A percentile compares a stretch with the other conserved stretches of the same genome.
Conservation (phyloP, 805 yeast species). For the Saccharomycopsis babjevae region DNA sequence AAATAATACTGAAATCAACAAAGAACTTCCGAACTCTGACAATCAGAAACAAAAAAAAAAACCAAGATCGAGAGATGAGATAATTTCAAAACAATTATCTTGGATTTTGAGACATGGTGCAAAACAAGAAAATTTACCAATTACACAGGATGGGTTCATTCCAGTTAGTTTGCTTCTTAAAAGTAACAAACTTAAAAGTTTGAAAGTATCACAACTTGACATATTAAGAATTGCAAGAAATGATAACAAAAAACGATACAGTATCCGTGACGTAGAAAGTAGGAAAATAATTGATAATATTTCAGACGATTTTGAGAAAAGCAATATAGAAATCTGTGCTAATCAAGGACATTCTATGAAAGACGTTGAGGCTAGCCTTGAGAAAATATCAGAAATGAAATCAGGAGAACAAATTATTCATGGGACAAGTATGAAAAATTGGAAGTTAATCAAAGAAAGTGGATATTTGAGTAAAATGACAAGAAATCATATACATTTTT, state of each 20-base stretch:
- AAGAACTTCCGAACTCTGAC: neutral
- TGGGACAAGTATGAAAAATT: slow-evolving; percentile 55
- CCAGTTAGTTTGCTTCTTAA: slow-evolving; percentile 40
- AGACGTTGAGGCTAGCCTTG: slow-evolving; percentile 33
- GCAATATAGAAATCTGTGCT: slow-evolving; percentile 50
- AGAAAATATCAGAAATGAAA: slow-evolving; percentile 26
- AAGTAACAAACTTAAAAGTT: slow-evolving; percentile 49
- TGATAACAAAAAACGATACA: slow-evolving; percentile 67
- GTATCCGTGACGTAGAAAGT: slow-evolving; percentile 15
- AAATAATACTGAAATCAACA: neutral
- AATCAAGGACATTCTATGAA: slow-evolving; percentile 83
- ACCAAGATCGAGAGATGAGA: slow-evolving; percentile 33
- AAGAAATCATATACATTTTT: slow-evolving; percentile 80
- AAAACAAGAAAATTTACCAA: slow-evolving; percentile 46
- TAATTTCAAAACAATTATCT: slow-evolving; percentile 65
- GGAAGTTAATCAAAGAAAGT: slow-evolving; percentile 36
- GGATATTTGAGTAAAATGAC: slow-evolving; percentile 60
- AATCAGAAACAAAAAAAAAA: slow-evolving; percentile 1
- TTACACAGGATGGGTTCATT: slow-evolving; percentile 62
- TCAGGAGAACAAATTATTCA: slow-evolving; percentile 57
- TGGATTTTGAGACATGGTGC: slow-evolving; percentile 86
- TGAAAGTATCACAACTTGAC: slow-evolving; percentile 46
- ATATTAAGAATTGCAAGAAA: slow-evolving; percentile 47
- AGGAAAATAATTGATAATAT: neutral
- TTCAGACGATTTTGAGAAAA: neutral